These are phyloP conservation scores for Begonia masoniana DNA, from an alignment of 306 rosid species.

Conservation along the genomic window DNA sequence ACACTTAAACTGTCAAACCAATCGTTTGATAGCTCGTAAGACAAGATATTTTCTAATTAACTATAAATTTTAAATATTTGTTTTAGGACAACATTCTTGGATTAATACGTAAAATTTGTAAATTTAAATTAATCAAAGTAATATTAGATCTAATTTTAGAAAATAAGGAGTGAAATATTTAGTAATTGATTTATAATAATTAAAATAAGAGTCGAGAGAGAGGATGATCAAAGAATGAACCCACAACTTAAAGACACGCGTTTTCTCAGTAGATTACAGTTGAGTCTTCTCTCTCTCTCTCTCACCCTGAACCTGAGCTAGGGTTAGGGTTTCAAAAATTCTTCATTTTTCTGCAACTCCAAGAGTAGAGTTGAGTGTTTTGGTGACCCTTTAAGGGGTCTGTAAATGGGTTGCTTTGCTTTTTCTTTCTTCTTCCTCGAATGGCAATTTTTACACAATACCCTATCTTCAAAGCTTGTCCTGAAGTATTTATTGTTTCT, in stretches of 20 bases:
- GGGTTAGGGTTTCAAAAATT: conserved; percentile 59
- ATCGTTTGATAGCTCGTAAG: too few relatives aligned
- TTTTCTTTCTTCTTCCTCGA: conserved; percentile 27
- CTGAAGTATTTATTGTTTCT: conserved; percentile 16
- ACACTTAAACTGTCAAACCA: too few relatives aligned
- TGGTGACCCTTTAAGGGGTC: conserved; percentile 20
- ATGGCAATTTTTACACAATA: conserved; percentile 17
- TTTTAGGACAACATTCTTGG: too few relatives aligned
- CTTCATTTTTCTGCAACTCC: conserved; percentile 16
- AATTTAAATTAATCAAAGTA: too few relatives aligned
- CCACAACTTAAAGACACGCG: conserved; percentile 32
- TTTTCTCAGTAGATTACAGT: conserved; percentile 28
- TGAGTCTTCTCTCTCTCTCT: conserved; percentile 14
- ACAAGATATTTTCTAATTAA: too few relatives aligned
- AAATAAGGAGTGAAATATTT: too few relatives aligned
- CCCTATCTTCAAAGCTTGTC: conserved; percentile 7
- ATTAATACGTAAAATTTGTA: too few relatives aligned
- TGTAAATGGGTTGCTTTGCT: conserved; percentile 47
- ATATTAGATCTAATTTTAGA: too few relatives aligned
- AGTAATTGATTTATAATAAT: too few relatives aligned
- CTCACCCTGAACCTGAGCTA: conserved; percentile 15
- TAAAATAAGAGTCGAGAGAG: not conserved
- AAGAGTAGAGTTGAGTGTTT: conserved; percentile 15
- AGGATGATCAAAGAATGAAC: not conserved
- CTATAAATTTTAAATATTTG: too few relatives aligned